Evolutionary conservation across 352 stramenopile genomes (phyloP).

Genomic region (Pythium scleroteichum): DNA sequence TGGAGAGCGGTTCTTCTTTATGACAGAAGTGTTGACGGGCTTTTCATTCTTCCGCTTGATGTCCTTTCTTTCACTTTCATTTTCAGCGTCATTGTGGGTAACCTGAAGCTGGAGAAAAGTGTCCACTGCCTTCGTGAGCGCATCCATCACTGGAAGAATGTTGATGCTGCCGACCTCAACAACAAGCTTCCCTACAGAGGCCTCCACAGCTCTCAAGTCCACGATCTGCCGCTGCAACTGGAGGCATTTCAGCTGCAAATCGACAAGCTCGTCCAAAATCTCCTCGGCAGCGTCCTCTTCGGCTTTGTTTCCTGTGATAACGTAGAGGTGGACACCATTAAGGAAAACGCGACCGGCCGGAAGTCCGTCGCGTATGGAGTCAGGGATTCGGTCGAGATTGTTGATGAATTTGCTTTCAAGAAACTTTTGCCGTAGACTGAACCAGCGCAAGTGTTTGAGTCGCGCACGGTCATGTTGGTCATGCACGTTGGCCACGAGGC

Average conservation of each 20-base stretch:
- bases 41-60: conserved; percentile 17
- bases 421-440: conserved; percentile 32
- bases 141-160: conserved; percentile 61
- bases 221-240: conserved; percentile 47
- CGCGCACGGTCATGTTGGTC: conserved; percentile 41
- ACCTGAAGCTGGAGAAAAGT: conserved; percentile 54
- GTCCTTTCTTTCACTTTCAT: neutral
- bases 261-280: conserved; percentile 55
- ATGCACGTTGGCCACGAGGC: conserved; percentile 30
- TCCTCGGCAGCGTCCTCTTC: conserved; percentile 76
- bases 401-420: conserved; percentile 68
- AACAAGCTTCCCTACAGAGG: conserved; percentile 41
- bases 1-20: conserved; percentile 61
- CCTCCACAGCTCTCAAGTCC: conserved; percentile 28
- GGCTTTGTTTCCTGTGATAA: conserved; percentile 65
- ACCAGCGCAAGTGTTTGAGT: conserved; percentile 30
- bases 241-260: conserved; percentile 37
- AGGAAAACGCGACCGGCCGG: conserved; percentile 61
- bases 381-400: conserved; percentile 39
- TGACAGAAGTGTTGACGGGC: conserved; percentile 54
- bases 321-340: conserved; percentile 67
- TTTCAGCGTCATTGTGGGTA: conserved; percentile 9
- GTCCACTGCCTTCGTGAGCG: conserved; percentile 52
- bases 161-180: conserved; percentile 67
- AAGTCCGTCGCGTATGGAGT: conserved; percentile 33